phyloP scores from a whole-genome alignment of 768 basidiomycete species.

The Porphyrellus cyaneotinctus region DNA sequence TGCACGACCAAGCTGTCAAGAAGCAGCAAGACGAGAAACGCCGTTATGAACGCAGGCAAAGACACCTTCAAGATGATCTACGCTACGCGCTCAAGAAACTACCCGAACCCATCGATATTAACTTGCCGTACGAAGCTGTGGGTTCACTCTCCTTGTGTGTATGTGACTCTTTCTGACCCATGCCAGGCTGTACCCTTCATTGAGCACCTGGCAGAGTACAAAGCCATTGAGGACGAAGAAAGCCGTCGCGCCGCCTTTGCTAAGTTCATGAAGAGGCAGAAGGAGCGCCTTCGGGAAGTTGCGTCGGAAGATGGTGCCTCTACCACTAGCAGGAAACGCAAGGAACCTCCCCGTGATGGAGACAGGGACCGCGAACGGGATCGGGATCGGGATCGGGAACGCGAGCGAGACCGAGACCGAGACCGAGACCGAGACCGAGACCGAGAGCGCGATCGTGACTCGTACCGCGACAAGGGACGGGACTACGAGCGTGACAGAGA shows the following conservation, averaged over 20 bases:
- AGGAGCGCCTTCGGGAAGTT: conserved; percentile 75
- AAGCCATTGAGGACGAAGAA: conserved; percentile 86
- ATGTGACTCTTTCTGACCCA: neutral
- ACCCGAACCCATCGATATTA: conserved; percentile 74
- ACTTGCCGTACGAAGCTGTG: conserved; percentile 76
- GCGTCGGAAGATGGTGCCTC: conserved; percentile 83
- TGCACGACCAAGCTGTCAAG: conserved; percentile 66
- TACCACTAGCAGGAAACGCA: conserved; percentile 74
- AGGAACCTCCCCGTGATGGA: conserved; percentile 57
- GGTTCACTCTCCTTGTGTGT: conserved; percentile 21
- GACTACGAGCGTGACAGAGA: conserved; percentile 41
- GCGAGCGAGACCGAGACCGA: conserved; percentile 20
- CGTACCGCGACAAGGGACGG: conserved; percentile 28
- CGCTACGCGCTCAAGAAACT: conserved; percentile 94
- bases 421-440: conserved; percentile 23
- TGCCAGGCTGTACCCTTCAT: conserved; percentile 68
- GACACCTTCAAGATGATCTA: conserved; percentile 91
- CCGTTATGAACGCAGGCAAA: conserved; percentile 76
- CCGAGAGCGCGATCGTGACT: conserved; percentile 25
- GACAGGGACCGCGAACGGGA: conserved; percentile 49
- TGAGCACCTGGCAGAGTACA: conserved; percentile 80
- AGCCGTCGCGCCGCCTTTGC: conserved; percentile 73
- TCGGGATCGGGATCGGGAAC: conserved; percentile 31
- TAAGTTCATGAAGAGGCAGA: conserved; percentile 89
- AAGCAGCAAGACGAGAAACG: conserved; percentile 83